Evolutionary conservation across 2,329 filamentous ascomycete genomes (phyloP).

Genomic region (Trichothecium sympodiale): DNA sequence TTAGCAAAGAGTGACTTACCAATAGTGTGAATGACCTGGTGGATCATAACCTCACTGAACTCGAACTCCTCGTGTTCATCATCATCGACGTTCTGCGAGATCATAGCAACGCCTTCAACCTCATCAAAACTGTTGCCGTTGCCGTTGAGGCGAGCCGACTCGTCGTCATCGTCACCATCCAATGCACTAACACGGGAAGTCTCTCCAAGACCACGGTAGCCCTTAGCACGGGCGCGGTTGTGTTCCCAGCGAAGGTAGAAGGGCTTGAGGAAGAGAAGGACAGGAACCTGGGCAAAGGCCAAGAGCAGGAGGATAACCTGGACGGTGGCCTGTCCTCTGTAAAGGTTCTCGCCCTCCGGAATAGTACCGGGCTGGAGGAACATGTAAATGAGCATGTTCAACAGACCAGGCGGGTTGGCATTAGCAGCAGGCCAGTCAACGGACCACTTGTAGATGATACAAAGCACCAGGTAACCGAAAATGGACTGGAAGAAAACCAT

Average conservation of each 20-base stretch:
- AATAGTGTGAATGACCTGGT: conserved; percentile 97
- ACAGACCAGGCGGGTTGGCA: conserved; percentile 66
- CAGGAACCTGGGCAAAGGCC: conserved; percentile 76
- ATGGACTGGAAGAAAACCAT: conserved; percentile 99
- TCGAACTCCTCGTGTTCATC: conserved; percentile 95
- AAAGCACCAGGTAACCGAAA: conserved; percentile 89
- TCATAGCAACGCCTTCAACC: conserved; percentile 79
- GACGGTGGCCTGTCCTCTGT: conserved; percentile 62
- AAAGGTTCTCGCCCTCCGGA: conserved; percentile 54
- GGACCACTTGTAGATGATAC: conserved; percentile 95
- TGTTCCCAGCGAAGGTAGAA: conserved; percentile 91
- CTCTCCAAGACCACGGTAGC: conserved; percentile 90
- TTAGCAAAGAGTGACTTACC: conserved; percentile 47
- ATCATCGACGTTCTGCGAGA: conserved; percentile 69
- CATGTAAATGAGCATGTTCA: conserved; percentile 99
- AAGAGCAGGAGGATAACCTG: conserved; percentile 72
- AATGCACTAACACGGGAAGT: conserved; percentile 77
- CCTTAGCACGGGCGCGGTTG: conserved; percentile 75
- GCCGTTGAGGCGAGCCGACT: conserved; percentile 32
- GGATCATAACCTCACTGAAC: conserved; percentile 95
- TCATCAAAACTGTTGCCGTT: conserved; percentile 49
- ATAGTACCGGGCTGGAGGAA: conserved; percentile 72
- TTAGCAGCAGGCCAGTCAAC: conserved; percentile 64
- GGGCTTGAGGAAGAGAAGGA: conserved; percentile 89
- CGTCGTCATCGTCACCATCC: conserved; percentile 73